phyloP scores from a whole-genome alignment of 164 flowering plant species.

The Stephania cephalantha region DNA sequence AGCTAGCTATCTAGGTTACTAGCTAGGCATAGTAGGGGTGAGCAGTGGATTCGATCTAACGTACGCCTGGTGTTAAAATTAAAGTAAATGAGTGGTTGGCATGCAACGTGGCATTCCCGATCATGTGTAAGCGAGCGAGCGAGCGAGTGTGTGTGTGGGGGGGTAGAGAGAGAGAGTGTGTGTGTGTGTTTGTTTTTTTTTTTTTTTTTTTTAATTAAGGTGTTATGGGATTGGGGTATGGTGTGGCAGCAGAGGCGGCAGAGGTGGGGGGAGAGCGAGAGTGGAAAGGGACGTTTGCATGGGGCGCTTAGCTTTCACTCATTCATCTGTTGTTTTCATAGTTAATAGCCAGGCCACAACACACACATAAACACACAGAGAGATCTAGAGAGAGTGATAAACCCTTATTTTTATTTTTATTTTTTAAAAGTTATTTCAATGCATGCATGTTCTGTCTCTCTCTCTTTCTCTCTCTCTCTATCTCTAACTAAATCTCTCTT shows the following conservation, averaged over 20 bases:
- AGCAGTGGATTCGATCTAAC: conserved; percentile 16
- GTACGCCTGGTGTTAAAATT: conserved; percentile 3
- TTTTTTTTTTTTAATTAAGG: neutral
- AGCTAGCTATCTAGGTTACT: conserved; percentile 7
- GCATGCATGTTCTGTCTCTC: neutral
- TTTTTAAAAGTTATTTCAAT: conserved; percentile 28
- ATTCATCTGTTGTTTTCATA: conserved; percentile 56
- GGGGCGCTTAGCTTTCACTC: conserved; percentile 44
- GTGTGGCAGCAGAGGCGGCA: conserved; percentile 51
- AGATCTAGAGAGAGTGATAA: too few species aligned
- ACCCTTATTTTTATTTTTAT: conserved; percentile 12
- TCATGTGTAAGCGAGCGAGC: conserved; percentile 9
- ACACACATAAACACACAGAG: too few species aligned
- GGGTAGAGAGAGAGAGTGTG: conserved; percentile 33
- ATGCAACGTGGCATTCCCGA: conserved; percentile 27
- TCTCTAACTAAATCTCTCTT: conserved; percentile 5
- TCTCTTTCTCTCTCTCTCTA: neutral
- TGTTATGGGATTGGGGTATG: conserved; percentile 19
- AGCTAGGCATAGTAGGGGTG: conserved; percentile 9
- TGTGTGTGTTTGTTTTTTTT: neutral
- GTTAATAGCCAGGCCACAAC: conserved; percentile 26
- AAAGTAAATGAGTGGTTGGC: conserved; percentile 18
- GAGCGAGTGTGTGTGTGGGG: neutral
- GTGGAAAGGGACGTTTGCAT: conserved; percentile 69
- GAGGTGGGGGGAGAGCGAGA: conserved; percentile 49